Evolutionary conservation across 768 basidiomycete species (phyloP), one percentile per base, ranked within the genome.

Genomic region (Pleurotus pulmonarius): DNA sequence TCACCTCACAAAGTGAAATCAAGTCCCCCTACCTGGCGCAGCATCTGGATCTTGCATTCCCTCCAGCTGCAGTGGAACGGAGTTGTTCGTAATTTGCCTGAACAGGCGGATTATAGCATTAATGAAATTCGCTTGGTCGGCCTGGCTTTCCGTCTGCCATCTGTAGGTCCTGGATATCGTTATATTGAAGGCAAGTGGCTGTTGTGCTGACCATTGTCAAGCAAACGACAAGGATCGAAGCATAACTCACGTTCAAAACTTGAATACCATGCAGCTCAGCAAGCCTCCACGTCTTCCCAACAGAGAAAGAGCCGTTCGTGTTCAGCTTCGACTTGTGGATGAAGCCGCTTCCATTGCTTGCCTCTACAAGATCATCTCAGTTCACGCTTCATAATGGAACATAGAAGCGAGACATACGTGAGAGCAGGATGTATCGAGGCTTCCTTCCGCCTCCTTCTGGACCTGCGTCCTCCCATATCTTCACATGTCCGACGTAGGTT

Each of bases 261-360:
- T 95, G 87, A 45, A 99, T 67, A 39, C 74, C 84, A 59, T 90
- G 82, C 63, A 98, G 78, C 70, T 98, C 95, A 41, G 83, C 69
- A 48, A 98, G 72, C 58, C 76, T 81, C 97, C 97, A 99, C 1
- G 96, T 93, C 76, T 99, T 99, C 5, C 97, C 97, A 47, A 98
- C 92, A 6, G 94, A 97, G 71, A 96, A 98, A 0, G 92, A 83
- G 34, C 91, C 88, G 66, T 98, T 98, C 43, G 88, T 86, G 68
- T 99, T 98, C 61, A 92, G 75, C 73, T 98, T 98, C 1, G 95
- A 94, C 73, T 99, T 99, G 81, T 99, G 95, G 16, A 99, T 82
- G 68, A 86, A 84, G 1, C 87, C 87, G 46, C 76, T 71, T 22
- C 85, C 83, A 61, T 81, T 81, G 58, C 68, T 73, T 3, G 85